A percentile compares a stretch with the other conserved stretches of the same genome.
Evolutionary conservation across 164 flowering plant species (phyloP).

Genomic region (Dillenia turbinata): DNA sequence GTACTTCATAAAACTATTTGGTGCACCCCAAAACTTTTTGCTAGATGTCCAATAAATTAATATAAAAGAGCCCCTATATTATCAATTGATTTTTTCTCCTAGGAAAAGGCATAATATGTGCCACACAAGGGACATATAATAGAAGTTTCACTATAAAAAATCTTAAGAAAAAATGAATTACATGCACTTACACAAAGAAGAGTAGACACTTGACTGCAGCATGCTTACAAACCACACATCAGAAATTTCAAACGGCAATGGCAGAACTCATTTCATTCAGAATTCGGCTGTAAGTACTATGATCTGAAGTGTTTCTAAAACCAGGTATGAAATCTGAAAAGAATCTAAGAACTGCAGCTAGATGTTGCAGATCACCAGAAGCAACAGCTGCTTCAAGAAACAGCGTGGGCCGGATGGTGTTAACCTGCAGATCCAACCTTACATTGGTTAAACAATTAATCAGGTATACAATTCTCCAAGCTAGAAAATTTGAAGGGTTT

Average conservation of each 20-base stretch:
- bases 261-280: conserved; percentile 47
- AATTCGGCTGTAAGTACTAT: conserved; percentile 40
- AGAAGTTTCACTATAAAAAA: too few species aligned
- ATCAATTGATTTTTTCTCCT: too few species aligned
- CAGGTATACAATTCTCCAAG: background rate
- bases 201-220: too few species aligned
- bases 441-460: background rate
- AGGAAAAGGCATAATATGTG: too few species aligned
- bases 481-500: too few species aligned
- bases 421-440: conserved; percentile 50
- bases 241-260: conserved; percentile 22
- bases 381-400: conserved; percentile 85
- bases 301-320: conserved; percentile 65
- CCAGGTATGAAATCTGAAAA: conserved; percentile 79
- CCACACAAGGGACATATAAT: too few species aligned
- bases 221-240: background rate
- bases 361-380: conserved; percentile 67
- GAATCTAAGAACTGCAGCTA: conserved; percentile 87
- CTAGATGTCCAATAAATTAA: too few species aligned
- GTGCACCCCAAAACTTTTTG: too few species aligned
- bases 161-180: too few species aligned
- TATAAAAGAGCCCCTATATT: too few species aligned
- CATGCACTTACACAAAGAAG: too few species aligned
- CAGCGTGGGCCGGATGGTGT: conserved; percentile 65
- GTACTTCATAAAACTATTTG: too few species aligned